These are phyloP conservation scores for Hypomontagnella submonticulosa DNA, from an alignment of 495 filamentous ascomycete species.

Conservation along the genomic window DNA sequence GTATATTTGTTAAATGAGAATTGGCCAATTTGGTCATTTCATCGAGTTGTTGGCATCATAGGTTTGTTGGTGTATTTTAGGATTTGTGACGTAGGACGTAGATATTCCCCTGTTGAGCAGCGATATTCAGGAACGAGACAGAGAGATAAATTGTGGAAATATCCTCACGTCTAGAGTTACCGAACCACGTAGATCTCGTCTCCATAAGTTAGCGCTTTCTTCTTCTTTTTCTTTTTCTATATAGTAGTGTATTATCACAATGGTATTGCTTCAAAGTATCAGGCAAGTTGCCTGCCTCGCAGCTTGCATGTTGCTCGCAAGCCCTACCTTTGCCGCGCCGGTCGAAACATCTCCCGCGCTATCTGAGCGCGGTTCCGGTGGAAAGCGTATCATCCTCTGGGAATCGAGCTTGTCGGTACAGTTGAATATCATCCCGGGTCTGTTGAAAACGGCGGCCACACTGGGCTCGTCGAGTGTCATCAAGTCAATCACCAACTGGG, in stretches of 20 bases:
- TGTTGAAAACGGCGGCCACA: slow-evolving; percentile 43
- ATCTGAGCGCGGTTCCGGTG: slow-evolving; percentile 13
- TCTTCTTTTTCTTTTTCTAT: neutral
- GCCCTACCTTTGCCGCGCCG: slow-evolving; percentile 10
- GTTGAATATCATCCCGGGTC: slow-evolving; percentile 1
- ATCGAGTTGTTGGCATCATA: neutral
- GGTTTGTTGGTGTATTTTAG: neutral
- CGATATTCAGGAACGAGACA: neutral
- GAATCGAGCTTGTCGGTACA: slow-evolving; percentile 44
- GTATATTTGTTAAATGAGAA: neutral
- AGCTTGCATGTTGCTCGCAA: slow-evolving; percentile 21
- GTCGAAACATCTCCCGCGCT: slow-evolving; percentile 24
- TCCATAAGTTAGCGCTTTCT: neutral
- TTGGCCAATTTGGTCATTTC: slow-evolving; percentile 5
- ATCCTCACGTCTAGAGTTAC: neutral
- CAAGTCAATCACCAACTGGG: slow-evolving; percentile 54
- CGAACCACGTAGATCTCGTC: neutral
- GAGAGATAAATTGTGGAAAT: slow-evolving; percentile 9
- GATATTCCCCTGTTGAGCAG: too few relatives aligned
- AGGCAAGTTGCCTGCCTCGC: slow-evolving; percentile 21
- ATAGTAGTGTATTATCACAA: neutral
- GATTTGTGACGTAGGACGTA: too few relatives aligned
- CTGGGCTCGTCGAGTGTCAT: slow-evolving; percentile 46
- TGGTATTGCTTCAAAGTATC: slow-evolving; percentile 15
- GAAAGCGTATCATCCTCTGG: slow-evolving; percentile 56